phyloP scores from a whole-genome alignment of 305 asterid genomes.

The Fraxinus greggii region DNA sequence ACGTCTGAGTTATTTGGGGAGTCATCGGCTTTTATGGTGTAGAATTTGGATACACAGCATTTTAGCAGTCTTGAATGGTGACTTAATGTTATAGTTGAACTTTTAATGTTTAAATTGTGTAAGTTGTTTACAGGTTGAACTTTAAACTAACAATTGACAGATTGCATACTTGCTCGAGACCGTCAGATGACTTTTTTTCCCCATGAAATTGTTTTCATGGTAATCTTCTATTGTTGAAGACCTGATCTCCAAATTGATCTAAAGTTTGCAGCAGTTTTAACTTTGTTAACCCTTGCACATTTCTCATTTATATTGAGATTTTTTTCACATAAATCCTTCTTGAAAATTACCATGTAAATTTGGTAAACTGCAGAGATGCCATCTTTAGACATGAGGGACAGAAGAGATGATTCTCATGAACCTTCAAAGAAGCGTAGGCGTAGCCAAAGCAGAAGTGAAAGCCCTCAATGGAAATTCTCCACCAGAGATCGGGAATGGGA shows the following conservation, averaged over 20 bases:
- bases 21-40: not conserved
- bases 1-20: not conserved
- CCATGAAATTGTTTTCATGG: not conserved
- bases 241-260: not conserved
- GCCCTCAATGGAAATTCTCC: conserved; percentile 67
- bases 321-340: not conserved
- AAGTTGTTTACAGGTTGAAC: not conserved
- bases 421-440: conserved; percentile 65
- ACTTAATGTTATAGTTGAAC: not conserved
- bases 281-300: not conserved
- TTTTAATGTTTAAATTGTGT: not conserved
- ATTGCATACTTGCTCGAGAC: not conserved
- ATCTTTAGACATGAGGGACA: conserved; percentile 54
- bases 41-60: not conserved
- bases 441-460: conserved; percentile 64
- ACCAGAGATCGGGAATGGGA: conserved; percentile 58
- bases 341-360: not conserved
- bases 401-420: conserved; percentile 55
- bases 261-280: not conserved
- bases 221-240: not conserved
- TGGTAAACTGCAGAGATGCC: conserved; percentile 42
- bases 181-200: not conserved
- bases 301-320: not conserved
- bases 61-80: not conserved
- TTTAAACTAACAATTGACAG: not conserved